Percentiles rank a stretch among this genome's conserved stretches.
Evolutionary conservation across 805 yeast genomes (phyloP).

Genomic region (Yarrowia sp.): DNA sequence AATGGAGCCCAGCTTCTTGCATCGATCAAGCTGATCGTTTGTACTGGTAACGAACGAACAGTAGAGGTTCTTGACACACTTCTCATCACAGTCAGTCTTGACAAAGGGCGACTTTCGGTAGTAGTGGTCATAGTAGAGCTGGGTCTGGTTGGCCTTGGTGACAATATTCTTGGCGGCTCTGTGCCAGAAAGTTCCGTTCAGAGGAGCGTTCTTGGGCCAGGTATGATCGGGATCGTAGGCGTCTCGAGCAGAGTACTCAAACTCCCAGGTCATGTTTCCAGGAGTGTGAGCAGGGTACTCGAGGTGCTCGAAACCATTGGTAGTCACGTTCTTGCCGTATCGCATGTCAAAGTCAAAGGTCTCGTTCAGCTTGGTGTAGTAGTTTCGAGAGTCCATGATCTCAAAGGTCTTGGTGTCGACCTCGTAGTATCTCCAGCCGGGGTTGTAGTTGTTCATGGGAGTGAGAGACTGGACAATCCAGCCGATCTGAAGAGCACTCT

Average conservation of each 20-base stretch:
- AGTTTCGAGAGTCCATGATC: constrained; percentile 65
- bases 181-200: constrained; percentile 75
- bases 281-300: constrained; percentile 52
- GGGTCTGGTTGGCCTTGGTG: constrained; percentile 10
- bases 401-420: constrained; percentile 68
- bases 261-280: constrained; percentile 62
- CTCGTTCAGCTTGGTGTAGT: constrained; percentile 63
- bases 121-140: constrained; percentile 25
- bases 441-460: constrained; percentile 65
- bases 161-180: constrained; percentile 24
- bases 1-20: constrained; percentile 3
- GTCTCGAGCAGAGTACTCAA: constrained; percentile 57
- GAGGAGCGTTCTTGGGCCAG: constrained; percentile 66
- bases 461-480: constrained; percentile 74
- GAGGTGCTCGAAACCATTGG: not conserved
- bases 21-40: constrained; percentile 6
- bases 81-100: not conserved
- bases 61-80: not conserved
- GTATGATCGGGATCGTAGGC: constrained; percentile 58
- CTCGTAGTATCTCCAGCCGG: constrained; percentile 75
- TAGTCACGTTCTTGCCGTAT: constrained; percentile 5
- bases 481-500: constrained; percentile 56
- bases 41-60: constrained; percentile 4
- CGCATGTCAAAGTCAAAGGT: constrained; percentile 50
- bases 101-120: constrained; percentile 26